phyloP scores from a whole-genome alignment of 331 rosid genomes.

The Stylosanthes scabra region DNA sequence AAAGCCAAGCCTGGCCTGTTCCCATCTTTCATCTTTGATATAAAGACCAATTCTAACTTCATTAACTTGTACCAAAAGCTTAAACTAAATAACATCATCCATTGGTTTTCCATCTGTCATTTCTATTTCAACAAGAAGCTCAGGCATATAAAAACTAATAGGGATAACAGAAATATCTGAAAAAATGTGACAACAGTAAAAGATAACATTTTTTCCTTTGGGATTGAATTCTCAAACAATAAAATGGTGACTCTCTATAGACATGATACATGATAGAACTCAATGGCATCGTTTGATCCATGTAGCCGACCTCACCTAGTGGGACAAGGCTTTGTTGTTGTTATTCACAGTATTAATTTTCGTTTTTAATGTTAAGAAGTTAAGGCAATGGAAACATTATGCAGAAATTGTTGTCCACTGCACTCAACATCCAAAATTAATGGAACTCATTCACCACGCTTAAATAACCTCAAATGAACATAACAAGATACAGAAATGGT shows the following conservation, averaged over 20 bases:
- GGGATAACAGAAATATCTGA: constrained; percentile 14
- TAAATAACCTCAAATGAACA: too few relatives aligned
- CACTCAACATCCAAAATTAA: background rate
- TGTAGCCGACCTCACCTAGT: too few relatives aligned
- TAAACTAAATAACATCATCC: background rate
- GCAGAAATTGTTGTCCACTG: background rate
- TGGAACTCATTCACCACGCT: background rate
- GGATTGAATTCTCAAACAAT: background rate
- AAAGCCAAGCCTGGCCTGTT: background rate
- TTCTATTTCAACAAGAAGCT: too few relatives aligned
- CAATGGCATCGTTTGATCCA: too few relatives aligned
- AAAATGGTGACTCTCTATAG: background rate
- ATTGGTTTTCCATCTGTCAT: too few relatives aligned
- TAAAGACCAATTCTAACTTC: too few relatives aligned
- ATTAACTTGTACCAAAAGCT: background rate
- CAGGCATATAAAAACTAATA: background rate
- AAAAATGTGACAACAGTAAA: background rate
- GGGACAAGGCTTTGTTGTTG: too few relatives aligned
- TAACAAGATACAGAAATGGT: too few relatives aligned
- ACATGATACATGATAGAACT: too few relatives aligned
- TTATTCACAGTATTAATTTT: background rate
- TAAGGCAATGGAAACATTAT: background rate
- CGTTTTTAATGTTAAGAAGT: background rate
- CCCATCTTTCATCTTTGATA: too few relatives aligned
- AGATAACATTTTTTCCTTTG: background rate